Evolutionary conservation across 805 yeast species (phyloP).

Genomic region (Wickerhamiella spandovensis): DNA sequence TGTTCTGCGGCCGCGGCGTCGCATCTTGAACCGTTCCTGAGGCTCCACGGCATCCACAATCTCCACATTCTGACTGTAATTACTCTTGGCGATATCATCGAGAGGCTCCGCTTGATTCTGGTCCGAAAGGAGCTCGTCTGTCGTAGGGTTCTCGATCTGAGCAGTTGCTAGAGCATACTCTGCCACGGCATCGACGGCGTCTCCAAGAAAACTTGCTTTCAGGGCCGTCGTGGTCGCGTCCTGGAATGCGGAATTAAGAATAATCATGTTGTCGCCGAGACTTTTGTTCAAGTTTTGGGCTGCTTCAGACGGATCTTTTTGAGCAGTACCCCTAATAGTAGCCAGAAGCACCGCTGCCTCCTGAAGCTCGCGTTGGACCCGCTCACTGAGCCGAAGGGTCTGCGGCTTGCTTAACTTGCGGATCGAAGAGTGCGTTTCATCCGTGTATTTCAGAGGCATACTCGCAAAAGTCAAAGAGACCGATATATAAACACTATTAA

Average conservation of each 20-base stretch:
- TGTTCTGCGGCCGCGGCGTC: background rate
- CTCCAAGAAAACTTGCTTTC: background rate
- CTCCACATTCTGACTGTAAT: background rate
- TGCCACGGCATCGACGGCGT: background rate
- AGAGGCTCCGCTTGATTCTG: background rate
- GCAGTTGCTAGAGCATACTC: background rate
- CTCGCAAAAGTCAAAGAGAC: too few relatives aligned
- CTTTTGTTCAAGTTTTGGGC: background rate
- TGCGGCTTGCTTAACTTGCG: background rate
- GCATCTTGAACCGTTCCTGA: background rate
- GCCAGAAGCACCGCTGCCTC: background rate
- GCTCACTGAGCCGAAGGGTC: background rate
- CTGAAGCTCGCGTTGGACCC: too few relatives aligned
- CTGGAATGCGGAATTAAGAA: background rate
- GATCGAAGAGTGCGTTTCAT: background rate
- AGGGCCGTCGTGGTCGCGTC: background rate
- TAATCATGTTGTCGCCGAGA: background rate
- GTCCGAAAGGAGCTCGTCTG: background rate
- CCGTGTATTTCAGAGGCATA: background rate
- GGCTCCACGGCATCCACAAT: background rate
- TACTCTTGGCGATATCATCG: background rate
- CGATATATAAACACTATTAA: too few relatives aligned
- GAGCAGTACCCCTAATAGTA: background rate
- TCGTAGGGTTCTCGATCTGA: background rate
- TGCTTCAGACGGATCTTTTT: background rate